These are phyloP conservation scores for Globisporangium cederbergense DNA, from an alignment of 352 stramenopile species.

Conservation along the genomic window DNA sequence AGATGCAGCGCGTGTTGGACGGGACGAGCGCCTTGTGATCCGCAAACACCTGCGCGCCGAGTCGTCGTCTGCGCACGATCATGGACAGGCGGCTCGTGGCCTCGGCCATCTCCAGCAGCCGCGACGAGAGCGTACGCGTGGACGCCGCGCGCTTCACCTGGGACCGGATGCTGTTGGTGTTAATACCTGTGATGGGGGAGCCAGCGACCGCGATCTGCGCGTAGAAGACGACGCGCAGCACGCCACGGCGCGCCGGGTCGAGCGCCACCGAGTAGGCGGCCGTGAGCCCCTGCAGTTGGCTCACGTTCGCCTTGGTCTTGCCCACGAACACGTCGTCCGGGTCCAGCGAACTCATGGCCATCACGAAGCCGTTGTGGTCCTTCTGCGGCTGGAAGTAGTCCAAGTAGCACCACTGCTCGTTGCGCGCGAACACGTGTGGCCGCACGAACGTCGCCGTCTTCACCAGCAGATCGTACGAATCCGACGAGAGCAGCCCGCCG, in stretches of 20 bases:
- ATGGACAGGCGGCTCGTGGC: slow-evolving; percentile 31
- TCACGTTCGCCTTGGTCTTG: slow-evolving; percentile 37
- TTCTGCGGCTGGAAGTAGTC: slow-evolving; percentile 19
- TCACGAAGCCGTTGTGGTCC: slow-evolving; percentile 23
- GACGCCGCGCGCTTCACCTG: slow-evolving; percentile 10
- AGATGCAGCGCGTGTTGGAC: slow-evolving; percentile 29
- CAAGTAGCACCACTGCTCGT: slow-evolving; percentile 51
- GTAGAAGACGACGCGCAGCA: slow-evolving; percentile 42
- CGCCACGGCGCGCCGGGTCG: slow-evolving; percentile 9
- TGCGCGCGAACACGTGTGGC: slow-evolving; percentile 37
- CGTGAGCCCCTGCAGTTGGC: slow-evolving; percentile 28
- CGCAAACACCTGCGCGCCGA: slow-evolving; percentile 36
- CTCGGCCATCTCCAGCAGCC: slow-evolving; percentile 32
- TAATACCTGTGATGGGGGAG: background rate
- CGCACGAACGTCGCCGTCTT: slow-evolving; percentile 44
- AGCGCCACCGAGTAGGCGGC: slow-evolving; percentile 28
- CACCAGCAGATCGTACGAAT: slow-evolving; percentile 28
- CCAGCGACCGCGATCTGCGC: slow-evolving; percentile 26
- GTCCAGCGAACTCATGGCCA: slow-evolving; percentile 36
- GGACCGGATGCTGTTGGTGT: background rate
- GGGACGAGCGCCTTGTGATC: slow-evolving; percentile 18
- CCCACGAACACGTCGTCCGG: slow-evolving; percentile 49
- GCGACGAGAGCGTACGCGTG: slow-evolving; percentile 17
- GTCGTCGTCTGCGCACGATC: slow-evolving; percentile 31
- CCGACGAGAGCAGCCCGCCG: slow-evolving; percentile 4